Evolutionary conservation across 805 yeast genomes (phyloP), one percentile per base, ranked within the genome.

Genomic region (Sungouiella thailandica): DNA sequence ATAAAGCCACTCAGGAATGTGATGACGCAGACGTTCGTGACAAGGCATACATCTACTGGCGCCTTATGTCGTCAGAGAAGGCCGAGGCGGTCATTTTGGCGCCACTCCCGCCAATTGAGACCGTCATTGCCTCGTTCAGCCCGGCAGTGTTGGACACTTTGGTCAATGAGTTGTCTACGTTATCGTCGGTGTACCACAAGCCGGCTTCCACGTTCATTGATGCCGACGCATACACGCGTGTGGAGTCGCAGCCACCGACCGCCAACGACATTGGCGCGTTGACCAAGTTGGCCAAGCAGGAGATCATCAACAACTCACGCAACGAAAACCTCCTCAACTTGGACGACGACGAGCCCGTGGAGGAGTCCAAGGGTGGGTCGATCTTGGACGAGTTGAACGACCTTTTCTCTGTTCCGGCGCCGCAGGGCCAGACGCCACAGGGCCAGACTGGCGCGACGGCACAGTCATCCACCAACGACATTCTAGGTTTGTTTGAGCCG

Each of bases 171-270:
- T 61, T 90, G 36, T 80, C 94, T 3, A 82, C 93, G 7, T 70
- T 93, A 41, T 80, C 96, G 24, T 86, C 97, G 0, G 93, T 93
- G 2, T 86, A 86, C 52, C 94, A 83, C 58, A 83, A 82, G 52
- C 95, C 97, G 9, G 77, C 84, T 4, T 65, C 76, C 13, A 67
- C 78, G 22, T 82, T 83, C 49, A 64, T 78, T 43, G 72, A 72
- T 36, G 53, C 62, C 45, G 44, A 57, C 31, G 44, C 58, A 5
- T 36, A 54, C 40, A 32, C 35, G 40, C 18, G 33, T 28, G 33
- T 49, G 43, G 40, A 38, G 35, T 12, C 17, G 17, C 33, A 29
- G 39, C 34, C 41, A 10, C 25, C 46, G 13, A 37, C 40, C 22
- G 42, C 31, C 17, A 35, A 44, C 28, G 75, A 78, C 35, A 67